A percentile compares a stretch with the other conserved stretches of the same genome.
phyloP scores from a whole-genome alignment of 1,284 basidiomycete species.

The Boletus sp. region DNA sequence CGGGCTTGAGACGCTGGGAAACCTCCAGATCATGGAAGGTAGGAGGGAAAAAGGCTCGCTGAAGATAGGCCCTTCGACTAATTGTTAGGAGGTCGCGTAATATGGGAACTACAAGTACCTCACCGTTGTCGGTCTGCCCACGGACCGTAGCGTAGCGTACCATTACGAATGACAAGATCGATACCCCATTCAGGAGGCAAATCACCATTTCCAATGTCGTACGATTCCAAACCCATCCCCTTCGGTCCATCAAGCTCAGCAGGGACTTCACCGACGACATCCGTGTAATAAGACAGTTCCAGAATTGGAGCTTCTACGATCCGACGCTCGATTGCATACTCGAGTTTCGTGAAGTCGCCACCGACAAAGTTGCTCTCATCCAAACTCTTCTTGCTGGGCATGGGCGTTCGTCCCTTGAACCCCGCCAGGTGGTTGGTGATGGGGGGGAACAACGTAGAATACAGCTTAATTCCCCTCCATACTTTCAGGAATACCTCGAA shows the following conservation, averaged over 20 bases:
- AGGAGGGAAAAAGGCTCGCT: conserved; percentile 78
- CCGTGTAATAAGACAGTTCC: conserved; percentile 81
- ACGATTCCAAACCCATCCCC: conserved; percentile 40
- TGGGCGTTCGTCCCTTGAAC: conserved; percentile 7
- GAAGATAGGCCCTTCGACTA: conserved; percentile 60
- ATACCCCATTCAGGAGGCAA: conserved; percentile 89
- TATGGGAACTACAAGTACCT: conserved; percentile 10
- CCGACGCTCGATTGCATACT: conserved; percentile 85
- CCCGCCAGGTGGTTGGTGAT: conserved; percentile 1
- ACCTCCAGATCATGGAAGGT: conserved; percentile 64
- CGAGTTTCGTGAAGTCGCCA: conserved; percentile 51
- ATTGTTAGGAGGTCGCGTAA: conserved; percentile 1
- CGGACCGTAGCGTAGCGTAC: conserved; percentile 80
- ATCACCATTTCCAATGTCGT: conserved; percentile 83
- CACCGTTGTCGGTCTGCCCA: conserved; percentile 92
- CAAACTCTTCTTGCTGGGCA: conserved; percentile 33
- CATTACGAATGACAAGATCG: conserved; percentile 75
- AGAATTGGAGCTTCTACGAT: conserved; percentile 73
- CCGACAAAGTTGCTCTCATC: conserved; percentile 55
- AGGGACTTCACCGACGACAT: conserved; percentile 69
- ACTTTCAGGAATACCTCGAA: conserved; percentile 31
- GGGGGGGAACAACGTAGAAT: conserved; percentile 33
- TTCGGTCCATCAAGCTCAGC: conserved; percentile 32
- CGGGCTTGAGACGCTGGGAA: conserved; percentile 59
- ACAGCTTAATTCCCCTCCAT: conserved; percentile 43